A percentile compares a stretch with the other conserved stretches of the same genome.
Conservation (phyloP, 768 basidiomycete genomes). For the Amanita inopinata region DNA sequence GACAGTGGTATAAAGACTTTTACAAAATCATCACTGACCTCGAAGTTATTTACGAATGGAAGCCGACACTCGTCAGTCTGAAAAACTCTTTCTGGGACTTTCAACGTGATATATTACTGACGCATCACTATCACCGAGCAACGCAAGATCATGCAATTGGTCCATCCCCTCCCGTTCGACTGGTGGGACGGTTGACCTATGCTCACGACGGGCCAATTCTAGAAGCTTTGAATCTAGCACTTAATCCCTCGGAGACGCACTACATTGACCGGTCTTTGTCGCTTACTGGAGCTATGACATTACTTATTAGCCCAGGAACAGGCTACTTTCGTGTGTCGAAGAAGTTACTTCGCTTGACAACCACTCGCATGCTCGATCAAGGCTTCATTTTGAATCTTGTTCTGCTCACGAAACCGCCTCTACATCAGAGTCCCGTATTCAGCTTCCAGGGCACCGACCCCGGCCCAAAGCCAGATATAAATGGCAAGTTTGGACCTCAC, state of each 20-base stretch:
- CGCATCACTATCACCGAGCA: slow-evolving; percentile 80
- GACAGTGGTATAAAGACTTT: slow-evolving; percentile 87
- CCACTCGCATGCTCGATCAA: slow-evolving; percentile 88
- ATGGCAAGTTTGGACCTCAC: slow-evolving; percentile 34
- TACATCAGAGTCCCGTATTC: slow-evolving; percentile 91
- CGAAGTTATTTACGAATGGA: slow-evolving; percentile 84
- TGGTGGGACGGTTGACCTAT: slow-evolving; percentile 71
- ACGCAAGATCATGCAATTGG: slow-evolving; percentile 35
- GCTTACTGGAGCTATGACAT: slow-evolving; percentile 74
- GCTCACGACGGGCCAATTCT: slow-evolving; percentile 95
- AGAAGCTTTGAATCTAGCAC: slow-evolving; percentile 86
- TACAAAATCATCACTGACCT: slow-evolving; percentile 93
- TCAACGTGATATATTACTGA: slow-evolving; percentile 83
- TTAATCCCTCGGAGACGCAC: slow-evolving; percentile 90
- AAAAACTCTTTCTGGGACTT: slow-evolving; percentile 88
- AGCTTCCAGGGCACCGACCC: slow-evolving; percentile 70
- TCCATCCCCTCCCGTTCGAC: slow-evolving; percentile 47
- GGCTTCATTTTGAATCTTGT: slow-evolving; percentile 87
- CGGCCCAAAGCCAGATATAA: slow-evolving; percentile 33
- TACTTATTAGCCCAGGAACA: slow-evolving; percentile 88
- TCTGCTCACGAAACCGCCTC: slow-evolving; percentile 79
- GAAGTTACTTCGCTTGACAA: slow-evolving; percentile 81
- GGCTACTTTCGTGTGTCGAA: slow-evolving; percentile 92
- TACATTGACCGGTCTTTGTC: slow-evolving; percentile 93
- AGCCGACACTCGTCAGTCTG: slow-evolving; percentile 72